phyloP scores from a whole-genome alignment of 257 asterid species.

The Cordia subcordata region DNA sequence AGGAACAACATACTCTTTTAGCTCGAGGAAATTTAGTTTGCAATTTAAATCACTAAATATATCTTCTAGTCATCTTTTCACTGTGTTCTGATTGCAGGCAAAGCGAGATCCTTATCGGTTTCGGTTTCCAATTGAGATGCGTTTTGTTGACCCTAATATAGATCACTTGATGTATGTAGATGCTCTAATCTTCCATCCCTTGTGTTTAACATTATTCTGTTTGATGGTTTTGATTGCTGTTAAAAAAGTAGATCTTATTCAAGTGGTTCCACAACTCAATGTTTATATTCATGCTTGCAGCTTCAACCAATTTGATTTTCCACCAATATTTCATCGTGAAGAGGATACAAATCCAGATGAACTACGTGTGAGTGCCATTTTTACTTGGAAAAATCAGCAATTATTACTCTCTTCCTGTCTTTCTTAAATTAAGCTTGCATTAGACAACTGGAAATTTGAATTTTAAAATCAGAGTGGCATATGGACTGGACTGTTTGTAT shows the following conservation, averaged over 20 bases:
- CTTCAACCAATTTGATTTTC: constrained; percentile 73
- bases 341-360: constrained; percentile 84
- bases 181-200: constrained; percentile 10
- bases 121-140: constrained; percentile 94
- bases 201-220: constrained; percentile 6
- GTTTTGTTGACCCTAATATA: constrained; percentile 84
- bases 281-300: constrained; percentile 47
- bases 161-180: constrained; percentile 79
- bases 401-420: background rate
- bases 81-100: constrained; percentile 55
- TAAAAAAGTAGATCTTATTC: background rate
- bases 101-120: constrained; percentile 92
- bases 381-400: background rate
- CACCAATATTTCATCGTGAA: constrained; percentile 93
- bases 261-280: background rate
- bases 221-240: background rate
- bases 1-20: no score
- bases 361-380: constrained; percentile 67
- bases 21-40: background rate
- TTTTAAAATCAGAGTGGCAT: no score
- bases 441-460: background rate
- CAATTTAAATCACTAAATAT: background rate
- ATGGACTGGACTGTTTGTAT: no score
- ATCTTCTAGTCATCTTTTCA: background rate
- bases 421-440: background rate